Evolutionary conservation across 305 asterid species (phyloP), one percentile per base, ranked within the genome.

Genomic region (Fraxinus platypoda): DNA sequence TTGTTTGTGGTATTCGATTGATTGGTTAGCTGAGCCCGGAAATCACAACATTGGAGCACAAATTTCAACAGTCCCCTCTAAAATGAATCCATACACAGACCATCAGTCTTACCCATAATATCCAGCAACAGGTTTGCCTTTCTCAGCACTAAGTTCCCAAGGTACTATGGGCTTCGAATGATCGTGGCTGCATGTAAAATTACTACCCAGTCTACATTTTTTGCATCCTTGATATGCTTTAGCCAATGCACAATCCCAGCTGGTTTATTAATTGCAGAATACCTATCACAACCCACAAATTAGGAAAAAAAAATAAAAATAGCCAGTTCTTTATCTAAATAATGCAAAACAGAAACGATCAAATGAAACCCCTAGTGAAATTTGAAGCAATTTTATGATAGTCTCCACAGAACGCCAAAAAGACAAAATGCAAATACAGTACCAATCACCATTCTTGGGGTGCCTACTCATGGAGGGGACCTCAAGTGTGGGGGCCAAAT

Each of bases 101-200:
- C 23, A 70, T n/a, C 1, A 46, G 66, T 41, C 79, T 86, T 93
- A 96, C 99, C 99, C 99, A 54, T 94, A 93, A 90, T 92, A 91
- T 41, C 98, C 99, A 82, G 99, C 93, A 83, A 96, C 97, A 1
- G 99, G 93, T 73, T 86, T 92, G 79, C 99, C 97, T 90, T 90
- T 92, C 94, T 93, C 97, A 28, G 97, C 98, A 59, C 99, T 98
- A 83, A 96, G 94, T 90, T 96, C 98, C 99, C 98, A 94, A 6
- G 98, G 99, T 41, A 96, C 41, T 25, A 96, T 93, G 98, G 97
- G 26, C 98, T 97, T 78, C 99, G 93, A 59, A 94, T 81, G 59
- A 96, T 91, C 98, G 87, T 88, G 83, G 94, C 98, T 21, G 99
- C 98, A 64, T 96, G 98, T 73, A 95, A 89, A 83, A 95, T 93